Conservation (phyloP, 768 basidiomycete genomes). For the Russula ochroleuca region DNA sequence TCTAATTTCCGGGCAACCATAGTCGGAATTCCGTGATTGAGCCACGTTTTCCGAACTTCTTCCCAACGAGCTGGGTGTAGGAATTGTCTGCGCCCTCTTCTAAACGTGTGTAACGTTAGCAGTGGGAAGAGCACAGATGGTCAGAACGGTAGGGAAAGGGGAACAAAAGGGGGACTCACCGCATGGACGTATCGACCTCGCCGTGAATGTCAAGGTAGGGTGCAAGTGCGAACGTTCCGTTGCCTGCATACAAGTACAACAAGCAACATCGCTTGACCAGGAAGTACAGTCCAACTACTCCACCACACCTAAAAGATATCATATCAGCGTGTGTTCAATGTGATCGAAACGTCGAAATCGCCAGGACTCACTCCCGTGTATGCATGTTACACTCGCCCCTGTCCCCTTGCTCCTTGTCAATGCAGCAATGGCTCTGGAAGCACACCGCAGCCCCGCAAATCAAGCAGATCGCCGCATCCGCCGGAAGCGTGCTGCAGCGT, state of each 20-base stretch:
- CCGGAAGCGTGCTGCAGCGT: conserved; percentile 73
- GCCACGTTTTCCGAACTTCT: conserved; percentile 87
- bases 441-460: conserved; percentile 86
- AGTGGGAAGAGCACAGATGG: not conserved
- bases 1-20: conserved; percentile 87
- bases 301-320: conserved; percentile 65
- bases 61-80: conserved; percentile 84
- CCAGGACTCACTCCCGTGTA: conserved; percentile 58
- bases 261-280: conserved; percentile 89
- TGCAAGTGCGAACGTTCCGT: conserved; percentile 82
- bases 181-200: conserved; percentile 88
- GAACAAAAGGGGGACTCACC: conserved; percentile 43
- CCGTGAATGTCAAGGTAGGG: conserved; percentile 95
- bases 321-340: not conserved
- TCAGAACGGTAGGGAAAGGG: not conserved
- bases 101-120: conserved; percentile 33
- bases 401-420: conserved; percentile 57
- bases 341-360: not conserved
- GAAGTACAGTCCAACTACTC: conserved; percentile 84
- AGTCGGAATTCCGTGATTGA: conserved; percentile 85
- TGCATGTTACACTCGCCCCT: conserved; percentile 96
- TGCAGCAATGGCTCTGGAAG: conserved; percentile 89
- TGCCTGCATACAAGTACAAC: conserved; percentile 81
- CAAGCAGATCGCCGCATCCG: conserved; percentile 86
- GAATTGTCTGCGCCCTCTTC: conserved; percentile 85